These are phyloP conservation scores for Lathyrus tuberosus DNA, from an alignment of 306 rosid species.

Conservation along the genomic window DNA sequence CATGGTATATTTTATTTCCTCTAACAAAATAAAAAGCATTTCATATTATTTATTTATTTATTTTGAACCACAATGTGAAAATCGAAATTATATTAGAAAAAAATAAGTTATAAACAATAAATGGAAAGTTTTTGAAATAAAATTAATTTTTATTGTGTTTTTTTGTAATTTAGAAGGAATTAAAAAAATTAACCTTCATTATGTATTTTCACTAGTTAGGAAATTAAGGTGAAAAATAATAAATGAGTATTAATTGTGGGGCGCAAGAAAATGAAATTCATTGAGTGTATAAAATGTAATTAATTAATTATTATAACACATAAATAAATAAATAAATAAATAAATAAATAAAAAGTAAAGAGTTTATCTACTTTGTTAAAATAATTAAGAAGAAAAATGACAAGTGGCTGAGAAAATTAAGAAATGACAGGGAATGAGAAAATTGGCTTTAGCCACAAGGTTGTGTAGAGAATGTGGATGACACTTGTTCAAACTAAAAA, in stretches of 20 bases:
- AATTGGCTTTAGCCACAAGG: conserved; percentile 41
- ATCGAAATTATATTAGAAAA: background rate
- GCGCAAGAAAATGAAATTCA: conserved; percentile 17
- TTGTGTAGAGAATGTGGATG: conserved; percentile 31
- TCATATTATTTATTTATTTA: conserved; percentile 21
- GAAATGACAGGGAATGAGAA: conserved; percentile 33
- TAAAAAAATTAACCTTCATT: conserved; percentile 20
- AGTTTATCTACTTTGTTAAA: conserved; percentile 32
- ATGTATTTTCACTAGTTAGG: conserved; percentile 38
- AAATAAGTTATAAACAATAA: background rate
- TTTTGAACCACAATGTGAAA: conserved; percentile 9
- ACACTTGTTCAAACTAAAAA: conserved; percentile 20
- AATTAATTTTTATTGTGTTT: background rate
- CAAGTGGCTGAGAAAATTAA: conserved; percentile 42
- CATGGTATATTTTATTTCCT: conserved; percentile 29
- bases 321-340: background rate
- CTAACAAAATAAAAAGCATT: background rate
- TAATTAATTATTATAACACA: background rate
- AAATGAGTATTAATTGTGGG: conserved; percentile 37
- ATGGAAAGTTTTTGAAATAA: background rate
- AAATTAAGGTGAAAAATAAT: conserved; percentile 33
- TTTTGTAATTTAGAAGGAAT: conserved; percentile 31
- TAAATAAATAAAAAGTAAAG: background rate
- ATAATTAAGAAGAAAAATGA: conserved; percentile 36
- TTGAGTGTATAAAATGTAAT: background rate